These are phyloP conservation scores for Trichosporon ovoides DNA, from an alignment of 1,284 basidiomycete genomes.

Conservation along the genomic window DNA sequence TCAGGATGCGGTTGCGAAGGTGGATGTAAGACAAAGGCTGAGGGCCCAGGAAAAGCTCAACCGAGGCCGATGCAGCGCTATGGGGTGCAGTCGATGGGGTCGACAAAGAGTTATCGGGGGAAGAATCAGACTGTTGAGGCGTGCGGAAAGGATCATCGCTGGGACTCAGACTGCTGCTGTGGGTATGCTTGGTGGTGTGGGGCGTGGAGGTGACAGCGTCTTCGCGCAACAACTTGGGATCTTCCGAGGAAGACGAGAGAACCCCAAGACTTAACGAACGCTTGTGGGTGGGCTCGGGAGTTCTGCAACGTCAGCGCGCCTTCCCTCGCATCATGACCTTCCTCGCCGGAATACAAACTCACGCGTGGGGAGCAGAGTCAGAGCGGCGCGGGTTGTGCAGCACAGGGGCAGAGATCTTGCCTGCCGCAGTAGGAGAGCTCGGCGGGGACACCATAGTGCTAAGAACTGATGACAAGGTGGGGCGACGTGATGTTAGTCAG, in stretches of 20 bases:
- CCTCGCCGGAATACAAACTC: not conserved
- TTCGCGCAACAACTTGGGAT: not conserved
- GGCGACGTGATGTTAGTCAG: not conserved
- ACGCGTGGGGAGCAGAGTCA: conserved; percentile 5
- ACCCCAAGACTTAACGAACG: conserved; percentile 7
- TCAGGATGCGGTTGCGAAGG: conserved; percentile 13
- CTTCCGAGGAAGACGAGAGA: not conserved
- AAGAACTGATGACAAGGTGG: not conserved
- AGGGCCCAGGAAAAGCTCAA: conserved; percentile 24
- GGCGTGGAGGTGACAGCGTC: conserved; percentile 13
- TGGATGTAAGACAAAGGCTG: conserved; percentile 22
- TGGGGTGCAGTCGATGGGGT: conserved; percentile 11
- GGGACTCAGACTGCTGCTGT: not conserved
- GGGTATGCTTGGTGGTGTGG: not conserved
- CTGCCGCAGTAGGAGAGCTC: not conserved
- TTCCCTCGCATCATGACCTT: too few species aligned
- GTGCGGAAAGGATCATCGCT: conserved; percentile 14
- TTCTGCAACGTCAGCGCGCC: not conserved
- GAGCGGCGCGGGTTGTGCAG: not conserved
- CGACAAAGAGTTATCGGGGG: conserved; percentile 11
- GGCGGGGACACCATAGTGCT: conserved; percentile 3
- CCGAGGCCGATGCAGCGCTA: conserved; percentile 12
- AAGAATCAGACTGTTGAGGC: conserved; percentile 12
- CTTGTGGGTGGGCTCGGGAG: not conserved
- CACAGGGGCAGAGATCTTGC: not conserved